Evolutionary conservation across 352 stramenopile species (phyloP).

Genomic region (Globisporangium mamillatum): DNA sequence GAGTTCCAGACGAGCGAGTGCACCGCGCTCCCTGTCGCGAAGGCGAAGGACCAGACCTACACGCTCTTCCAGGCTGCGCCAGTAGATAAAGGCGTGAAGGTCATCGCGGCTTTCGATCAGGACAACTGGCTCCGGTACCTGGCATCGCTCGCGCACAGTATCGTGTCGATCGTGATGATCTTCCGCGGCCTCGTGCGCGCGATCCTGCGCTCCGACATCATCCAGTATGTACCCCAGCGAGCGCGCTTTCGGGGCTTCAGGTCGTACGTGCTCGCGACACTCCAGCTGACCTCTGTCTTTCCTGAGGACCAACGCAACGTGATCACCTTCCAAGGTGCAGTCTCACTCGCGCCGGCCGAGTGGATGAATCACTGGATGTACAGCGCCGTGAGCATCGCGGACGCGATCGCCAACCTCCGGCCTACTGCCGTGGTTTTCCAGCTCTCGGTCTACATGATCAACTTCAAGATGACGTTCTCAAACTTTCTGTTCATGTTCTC

Average conservation of each 20-base stretch:
- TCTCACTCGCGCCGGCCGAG: slow-evolving; percentile 29
- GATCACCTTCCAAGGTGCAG: slow-evolving; percentile 18
- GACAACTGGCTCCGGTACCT: slow-evolving; percentile 22
- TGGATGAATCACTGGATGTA: slow-evolving; percentile 52
- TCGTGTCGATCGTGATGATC: slow-evolving; percentile 29
- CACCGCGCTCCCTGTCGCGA: slow-evolving; percentile 16
- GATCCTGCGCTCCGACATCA: slow-evolving; percentile 11
- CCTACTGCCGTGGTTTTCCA: slow-evolving; percentile 31
- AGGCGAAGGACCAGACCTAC: neutral
- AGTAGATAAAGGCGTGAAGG: slow-evolving; percentile 10
- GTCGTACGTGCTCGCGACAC: neutral
- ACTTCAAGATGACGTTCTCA: slow-evolving; percentile 17
- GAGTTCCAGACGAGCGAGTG: slow-evolving; percentile 34
- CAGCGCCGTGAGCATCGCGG: slow-evolving; percentile 30
- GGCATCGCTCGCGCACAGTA: slow-evolving; percentile 22
- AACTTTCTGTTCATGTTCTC: slow-evolving; percentile 39
- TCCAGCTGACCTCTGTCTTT: neutral
- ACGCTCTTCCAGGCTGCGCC: slow-evolving; percentile 22
- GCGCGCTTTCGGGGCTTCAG: neutral
- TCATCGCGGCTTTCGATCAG: slow-evolving; percentile 13
- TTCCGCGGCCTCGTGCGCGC: neutral
- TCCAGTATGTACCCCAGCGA: neutral
- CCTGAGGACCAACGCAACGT: slow-evolving; percentile 3
- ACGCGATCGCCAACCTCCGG: slow-evolving; percentile 27
- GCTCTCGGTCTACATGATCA: slow-evolving; percentile 33